phyloP scores from a whole-genome alignment of 2,329 filamentous ascomycete species.

The Fusarium siculi region DNA sequence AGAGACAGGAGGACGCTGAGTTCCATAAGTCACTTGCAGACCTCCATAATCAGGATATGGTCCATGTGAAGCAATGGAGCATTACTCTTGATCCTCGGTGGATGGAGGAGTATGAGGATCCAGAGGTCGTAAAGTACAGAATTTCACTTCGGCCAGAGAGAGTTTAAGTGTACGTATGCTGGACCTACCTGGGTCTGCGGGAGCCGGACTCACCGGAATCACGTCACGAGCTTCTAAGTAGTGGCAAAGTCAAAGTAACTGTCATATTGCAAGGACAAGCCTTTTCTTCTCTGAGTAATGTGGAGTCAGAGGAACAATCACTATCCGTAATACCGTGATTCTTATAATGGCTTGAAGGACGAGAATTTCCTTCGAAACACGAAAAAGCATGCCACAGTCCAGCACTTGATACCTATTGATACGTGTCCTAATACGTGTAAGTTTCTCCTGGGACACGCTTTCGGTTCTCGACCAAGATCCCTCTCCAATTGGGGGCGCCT shows the following conservation, averaged over 20 bases:
- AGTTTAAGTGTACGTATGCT: rapidly evolving
- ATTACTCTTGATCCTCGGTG: background rate
- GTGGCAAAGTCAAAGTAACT: background rate
- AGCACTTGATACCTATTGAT: too few relatives aligned
- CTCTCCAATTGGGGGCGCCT: too few relatives aligned
- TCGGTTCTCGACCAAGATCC: too few relatives aligned
- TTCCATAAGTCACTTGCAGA: background rate
- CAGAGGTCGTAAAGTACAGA: background rate
- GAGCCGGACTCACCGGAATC: background rate
- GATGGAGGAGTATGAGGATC: background rate
- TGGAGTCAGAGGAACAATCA: too few relatives aligned
- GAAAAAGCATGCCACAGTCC: too few relatives aligned
- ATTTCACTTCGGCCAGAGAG: background rate
- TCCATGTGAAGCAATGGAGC: background rate
- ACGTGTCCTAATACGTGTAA: too few relatives aligned
- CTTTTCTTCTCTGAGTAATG: too few relatives aligned
- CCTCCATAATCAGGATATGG: background rate
- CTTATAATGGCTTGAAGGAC: too few relatives aligned
- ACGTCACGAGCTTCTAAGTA: background rate
- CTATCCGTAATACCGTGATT: too few relatives aligned
- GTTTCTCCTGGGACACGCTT: too few relatives aligned
- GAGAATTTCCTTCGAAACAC: too few relatives aligned
- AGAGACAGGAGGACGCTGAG: background rate
- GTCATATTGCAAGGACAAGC: too few relatives aligned
- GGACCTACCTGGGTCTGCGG: background rate